Evolutionary conservation across 345 rosid species (phyloP), one percentile per base, ranked within the genome.

Genomic region (Linum tenue): DNA sequence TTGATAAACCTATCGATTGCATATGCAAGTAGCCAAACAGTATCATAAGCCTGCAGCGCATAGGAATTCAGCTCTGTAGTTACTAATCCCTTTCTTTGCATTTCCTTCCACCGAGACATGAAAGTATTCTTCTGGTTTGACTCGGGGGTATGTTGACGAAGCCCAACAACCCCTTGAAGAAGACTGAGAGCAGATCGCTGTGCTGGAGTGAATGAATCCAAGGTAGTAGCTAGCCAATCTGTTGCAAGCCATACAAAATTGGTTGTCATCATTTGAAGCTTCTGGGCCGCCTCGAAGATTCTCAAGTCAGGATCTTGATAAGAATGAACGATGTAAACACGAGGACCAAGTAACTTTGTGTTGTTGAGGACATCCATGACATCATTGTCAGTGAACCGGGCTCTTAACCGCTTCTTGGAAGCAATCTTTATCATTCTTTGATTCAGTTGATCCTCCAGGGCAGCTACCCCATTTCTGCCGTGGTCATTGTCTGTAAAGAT

Each of bases 191-290:
- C 69, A 48, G 68, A 58, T 59, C 39, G 72, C 59, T 75, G 76
- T 14, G 37, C 55, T 8, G 79, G 70, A 70, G 83, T 68, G 42
- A 76, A 35, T 51, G 97, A 87, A 67, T 89, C 95, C 67, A 89
- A 66, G 35, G 92, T 82, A 59, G 88, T 68, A 71, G 96, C 78
- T 64, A 92, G 86, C 98, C 98, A 92, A 81, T 89, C 95, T 7
- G 98, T 87, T 62, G 94, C 84, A 5, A 92, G 72, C 98, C 98
- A 92, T 39, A 83, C 92, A 43, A 79, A 89, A 64, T 70, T 72
- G 63, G 69, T 63, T 36, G 76, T 80, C 96, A 92, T 83, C 98
- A 89, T 87, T 57, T 79, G 75, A 70, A 92, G 88, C 60, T 81
- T 73, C 65, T 80, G 64, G 2, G 90, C 96, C 57, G 80, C 48